A percentile compares a stretch with the other conserved stretches of the same genome.
phyloP scores from a whole-genome alignment of 306 rosid species.

The Adenanthera pavonina region DNA sequence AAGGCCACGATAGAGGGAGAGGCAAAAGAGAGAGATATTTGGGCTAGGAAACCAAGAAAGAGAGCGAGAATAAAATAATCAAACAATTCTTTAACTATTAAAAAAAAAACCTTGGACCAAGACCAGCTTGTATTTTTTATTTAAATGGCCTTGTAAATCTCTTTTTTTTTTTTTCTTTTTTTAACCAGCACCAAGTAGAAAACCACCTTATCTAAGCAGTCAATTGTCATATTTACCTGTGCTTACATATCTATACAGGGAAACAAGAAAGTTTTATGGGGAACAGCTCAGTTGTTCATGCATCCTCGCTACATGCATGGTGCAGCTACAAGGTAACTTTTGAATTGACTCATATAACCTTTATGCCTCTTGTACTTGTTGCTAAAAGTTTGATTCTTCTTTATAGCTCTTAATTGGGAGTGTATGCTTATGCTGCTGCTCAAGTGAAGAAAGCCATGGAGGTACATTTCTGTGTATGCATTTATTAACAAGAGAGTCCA shows the following conservation, averaged over 20 bases:
- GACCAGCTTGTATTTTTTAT: too few species aligned
- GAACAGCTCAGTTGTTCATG: conserved; percentile 86
- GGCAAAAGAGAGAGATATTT: too few species aligned
- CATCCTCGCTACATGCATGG: conserved; percentile 98
- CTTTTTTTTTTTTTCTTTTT: too few species aligned
- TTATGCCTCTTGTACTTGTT: conserved; percentile 15
- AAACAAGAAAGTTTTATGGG: conserved; percentile 82
- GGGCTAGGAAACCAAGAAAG: too few species aligned
- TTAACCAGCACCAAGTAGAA: too few species aligned
- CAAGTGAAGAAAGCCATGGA: conserved; percentile 98
- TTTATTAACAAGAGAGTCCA: neutral
- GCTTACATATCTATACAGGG: conserved; percentile 60
- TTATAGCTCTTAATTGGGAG: conserved; percentile 76
- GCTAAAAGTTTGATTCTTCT: conserved; percentile 27
- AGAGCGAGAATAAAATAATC: too few species aligned
- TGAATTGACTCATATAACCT: neutral
- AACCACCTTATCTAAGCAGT: too few species aligned
- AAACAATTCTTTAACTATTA: too few species aligned
- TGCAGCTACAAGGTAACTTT: conserved; percentile 83
- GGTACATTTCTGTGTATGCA: conserved; percentile 49
- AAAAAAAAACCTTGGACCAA: too few species aligned
- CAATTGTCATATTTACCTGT: too few species aligned
- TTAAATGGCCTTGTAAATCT: too few species aligned
- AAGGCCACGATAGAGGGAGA: too few species aligned
- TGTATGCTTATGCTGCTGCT: conserved; percentile 89